Percentiles rank a stretch among this genome's conserved stretches.
Evolutionary conservation across 2,329 filamentous ascomycete genomes (phyloP).

Genomic region (Alternaria sp.): DNA sequence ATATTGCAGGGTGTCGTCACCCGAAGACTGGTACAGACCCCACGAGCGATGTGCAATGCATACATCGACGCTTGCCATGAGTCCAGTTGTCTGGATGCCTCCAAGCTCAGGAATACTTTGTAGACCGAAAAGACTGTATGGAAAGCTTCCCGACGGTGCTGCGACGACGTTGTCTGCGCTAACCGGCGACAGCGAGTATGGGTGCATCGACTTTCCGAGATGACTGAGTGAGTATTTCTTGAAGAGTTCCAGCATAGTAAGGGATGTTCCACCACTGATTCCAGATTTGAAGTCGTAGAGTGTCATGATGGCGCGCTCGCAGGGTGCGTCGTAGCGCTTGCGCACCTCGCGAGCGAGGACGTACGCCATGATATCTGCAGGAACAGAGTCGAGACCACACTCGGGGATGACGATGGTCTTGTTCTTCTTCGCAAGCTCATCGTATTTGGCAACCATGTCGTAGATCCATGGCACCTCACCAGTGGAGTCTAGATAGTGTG

Average conservation of each 20-base stretch:
- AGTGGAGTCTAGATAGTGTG: conserved; percentile 72
- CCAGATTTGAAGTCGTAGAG: conserved; percentile 60
- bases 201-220: conserved; percentile 56
- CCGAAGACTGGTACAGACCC: conserved; percentile 55
- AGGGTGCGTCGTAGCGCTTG: conserved; percentile 57
- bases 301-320: conserved; percentile 59
- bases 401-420: conserved; percentile 67
- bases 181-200: conserved; percentile 60
- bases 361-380: conserved; percentile 64
- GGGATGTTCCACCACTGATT: conserved; percentile 65
- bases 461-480: conserved; percentile 70
- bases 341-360: conserved; percentile 62
- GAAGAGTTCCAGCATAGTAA: conserved; percentile 67
- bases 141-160: conserved; percentile 44
- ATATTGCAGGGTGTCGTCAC: conserved; percentile 52
- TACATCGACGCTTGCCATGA: conserved; percentile 60
- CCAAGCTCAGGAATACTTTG: conserved; percentile 63
- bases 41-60: conserved; percentile 67
- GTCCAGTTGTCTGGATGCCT: conserved; percentile 63
- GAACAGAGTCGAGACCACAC: conserved; percentile 67
- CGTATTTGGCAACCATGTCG: conserved; percentile 67
- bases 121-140: conserved; percentile 58
- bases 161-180: conserved; percentile 47
- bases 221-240: conserved; percentile 56
- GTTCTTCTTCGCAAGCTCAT: conserved; percentile 64